These are phyloP conservation scores for Neurospora sp. DNA, from an alignment of 495 filamentous ascomycete genomes.

Conservation along the genomic window DNA sequence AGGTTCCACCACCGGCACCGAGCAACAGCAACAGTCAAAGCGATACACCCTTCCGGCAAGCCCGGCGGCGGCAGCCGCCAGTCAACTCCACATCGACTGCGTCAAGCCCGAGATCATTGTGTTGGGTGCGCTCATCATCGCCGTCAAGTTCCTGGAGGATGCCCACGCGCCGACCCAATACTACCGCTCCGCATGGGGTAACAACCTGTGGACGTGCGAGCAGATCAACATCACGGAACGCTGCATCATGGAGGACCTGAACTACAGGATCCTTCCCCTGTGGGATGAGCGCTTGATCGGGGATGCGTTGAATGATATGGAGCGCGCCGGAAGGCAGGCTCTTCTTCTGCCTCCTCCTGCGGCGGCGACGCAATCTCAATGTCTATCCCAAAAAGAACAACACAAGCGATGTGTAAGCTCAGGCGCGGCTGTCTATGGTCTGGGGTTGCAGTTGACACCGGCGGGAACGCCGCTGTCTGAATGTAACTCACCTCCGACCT, in stretches of 20 bases:
- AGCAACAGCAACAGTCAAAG: slow-evolving; percentile 16
- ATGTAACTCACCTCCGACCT: not conserved
- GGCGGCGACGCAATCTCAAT: slow-evolving; percentile 10
- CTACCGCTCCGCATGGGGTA: slow-evolving; percentile 36
- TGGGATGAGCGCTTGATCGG: slow-evolving; percentile 37
- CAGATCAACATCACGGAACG: slow-evolving; percentile 47
- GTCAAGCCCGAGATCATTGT: slow-evolving; percentile 44
- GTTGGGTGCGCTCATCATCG: slow-evolving; percentile 39
- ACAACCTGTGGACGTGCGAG: slow-evolving; percentile 38
- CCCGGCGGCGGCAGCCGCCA: slow-evolving; percentile 9
- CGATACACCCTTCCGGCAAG: slow-evolving; percentile 36
- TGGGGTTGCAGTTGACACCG: slow-evolving; percentile 32
- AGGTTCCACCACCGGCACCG: not conserved
- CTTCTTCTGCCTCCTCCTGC: slow-evolving; percentile 3
- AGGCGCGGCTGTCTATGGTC: slow-evolving; percentile 26
- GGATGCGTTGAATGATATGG: slow-evolving; percentile 43
- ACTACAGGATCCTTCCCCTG: slow-evolving; percentile 41
- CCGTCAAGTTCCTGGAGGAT: slow-evolving; percentile 45
- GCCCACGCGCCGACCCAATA: slow-evolving; percentile 30
- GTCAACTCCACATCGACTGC: slow-evolving; percentile 42
- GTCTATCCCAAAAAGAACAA: slow-evolving; percentile 14
- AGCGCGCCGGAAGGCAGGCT: slow-evolving; percentile 37
- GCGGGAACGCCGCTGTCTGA: slow-evolving; percentile 30
- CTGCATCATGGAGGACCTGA: slow-evolving; percentile 45
- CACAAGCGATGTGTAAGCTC: slow-evolving; percentile 32